A percentile compares a stretch with the other conserved stretches of the same genome.
phyloP scores from a whole-genome alignment of 2,329 filamentous ascomycete genomes.

The Apiospora malaysiana region DNA sequence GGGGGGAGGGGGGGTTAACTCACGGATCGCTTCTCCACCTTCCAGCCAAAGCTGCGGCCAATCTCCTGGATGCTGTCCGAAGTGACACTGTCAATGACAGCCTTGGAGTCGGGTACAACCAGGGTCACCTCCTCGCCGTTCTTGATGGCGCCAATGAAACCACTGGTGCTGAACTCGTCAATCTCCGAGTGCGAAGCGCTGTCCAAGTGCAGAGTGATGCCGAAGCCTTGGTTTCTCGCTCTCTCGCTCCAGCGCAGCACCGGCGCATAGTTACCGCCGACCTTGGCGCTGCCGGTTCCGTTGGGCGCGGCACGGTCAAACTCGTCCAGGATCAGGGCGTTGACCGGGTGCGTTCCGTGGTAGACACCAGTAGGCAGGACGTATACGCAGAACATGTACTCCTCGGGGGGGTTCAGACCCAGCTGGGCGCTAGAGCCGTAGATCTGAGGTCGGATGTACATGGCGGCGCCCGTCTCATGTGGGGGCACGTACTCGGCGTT shows the following conservation, averaged over 20 bases:
- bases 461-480: constrained; percentile 83
- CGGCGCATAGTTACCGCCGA: constrained; percentile 95
- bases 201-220: constrained; percentile 95
- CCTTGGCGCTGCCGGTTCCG: constrained; percentile 89
- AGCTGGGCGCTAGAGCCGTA: constrained; percentile 90
- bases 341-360: constrained; percentile 88
- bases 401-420: constrained; percentile 84
- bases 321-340: constrained; percentile 85
- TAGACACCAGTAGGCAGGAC: constrained; percentile 93
- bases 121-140: constrained; percentile 69
- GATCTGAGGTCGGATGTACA: constrained; percentile 90
- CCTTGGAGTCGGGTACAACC: constrained; percentile 85
- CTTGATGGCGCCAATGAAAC: constrained; percentile 81
- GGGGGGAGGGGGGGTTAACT: too few relatives aligned
- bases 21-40: constrained; percentile 76
- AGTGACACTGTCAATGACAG: constrained; percentile 78
- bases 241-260: constrained; percentile 87
- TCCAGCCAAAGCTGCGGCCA: constrained; percentile 80
- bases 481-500: constrained; percentile 94
- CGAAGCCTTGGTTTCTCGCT: constrained; percentile 78
- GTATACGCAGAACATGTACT: constrained; percentile 90
- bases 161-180: constrained; percentile 95
- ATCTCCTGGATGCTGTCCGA: constrained; percentile 80
- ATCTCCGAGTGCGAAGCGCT: constrained; percentile 83
- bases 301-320: constrained; percentile 94